A percentile compares a stretch with the other conserved stretches of the same genome.
Conservation (phyloP, 2,329 filamentous ascomycete genomes). For the Rutstroemia sp. region DNA sequence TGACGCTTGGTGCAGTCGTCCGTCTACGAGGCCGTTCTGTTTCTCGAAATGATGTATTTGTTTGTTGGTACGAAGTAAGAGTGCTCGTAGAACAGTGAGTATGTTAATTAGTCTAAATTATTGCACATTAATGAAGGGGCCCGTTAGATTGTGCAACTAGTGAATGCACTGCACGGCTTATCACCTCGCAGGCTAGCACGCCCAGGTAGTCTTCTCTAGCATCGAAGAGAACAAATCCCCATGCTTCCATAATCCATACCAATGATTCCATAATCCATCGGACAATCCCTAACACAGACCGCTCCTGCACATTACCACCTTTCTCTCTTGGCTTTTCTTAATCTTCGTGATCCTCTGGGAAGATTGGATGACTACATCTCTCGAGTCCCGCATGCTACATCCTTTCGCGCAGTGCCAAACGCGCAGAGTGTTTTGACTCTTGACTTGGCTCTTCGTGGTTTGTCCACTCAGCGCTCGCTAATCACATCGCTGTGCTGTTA, state of each 20-base stretch:
- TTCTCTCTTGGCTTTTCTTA: neutral
- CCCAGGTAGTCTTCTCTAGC: neutral
- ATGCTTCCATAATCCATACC: neutral
- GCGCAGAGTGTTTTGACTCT: neutral
- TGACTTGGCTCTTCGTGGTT: neutral
- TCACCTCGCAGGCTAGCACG: neutral
- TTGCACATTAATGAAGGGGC: too few relatives aligned
- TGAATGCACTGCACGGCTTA: too few relatives aligned
- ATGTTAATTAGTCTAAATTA: too few relatives aligned
- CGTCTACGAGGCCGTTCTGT: too few relatives aligned
- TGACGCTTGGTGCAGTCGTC: too few relatives aligned
- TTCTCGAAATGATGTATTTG: too few relatives aligned
- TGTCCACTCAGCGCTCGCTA: neutral
- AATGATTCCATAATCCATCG: neutral
- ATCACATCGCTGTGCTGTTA: neutral
- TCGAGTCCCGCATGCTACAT: neutral
- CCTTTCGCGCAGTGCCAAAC: too few relatives aligned
- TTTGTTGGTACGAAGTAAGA: too few relatives aligned
- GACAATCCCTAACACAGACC: neutral
- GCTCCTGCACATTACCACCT: too few relatives aligned
- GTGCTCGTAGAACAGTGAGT: too few relatives aligned
- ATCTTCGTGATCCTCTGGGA: constrained; percentile 4
- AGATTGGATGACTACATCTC: constrained; percentile 5
- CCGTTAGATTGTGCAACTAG: too few relatives aligned
- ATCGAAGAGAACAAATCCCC: too few relatives aligned